Conservation (phyloP, 208 protist species). For the Porcisia deanei region DNA sequence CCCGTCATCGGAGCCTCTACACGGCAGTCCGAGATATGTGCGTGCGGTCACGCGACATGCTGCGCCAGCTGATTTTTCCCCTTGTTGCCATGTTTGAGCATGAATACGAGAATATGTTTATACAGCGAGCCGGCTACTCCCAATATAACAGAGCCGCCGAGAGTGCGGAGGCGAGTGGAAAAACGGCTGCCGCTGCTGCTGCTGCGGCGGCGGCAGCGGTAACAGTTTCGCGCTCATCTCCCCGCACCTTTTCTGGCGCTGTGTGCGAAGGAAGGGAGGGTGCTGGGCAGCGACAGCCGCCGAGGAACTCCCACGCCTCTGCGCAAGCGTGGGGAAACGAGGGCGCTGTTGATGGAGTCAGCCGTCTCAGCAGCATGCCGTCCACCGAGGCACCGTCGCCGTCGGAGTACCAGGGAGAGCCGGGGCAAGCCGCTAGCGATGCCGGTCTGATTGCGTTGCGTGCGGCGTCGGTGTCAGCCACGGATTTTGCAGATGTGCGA, state of each 20-base stretch:
- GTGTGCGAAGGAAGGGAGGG: neutral
- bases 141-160: neutral
- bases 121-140: conserved; percentile 12
- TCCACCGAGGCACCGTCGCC: neutral
- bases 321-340: neutral
- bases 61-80: conserved; percentile 75
- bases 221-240: neutral
- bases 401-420: neutral
- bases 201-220: neutral
- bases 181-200: too few relatives aligned
- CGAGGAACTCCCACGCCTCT: neutral
- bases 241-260: neutral
- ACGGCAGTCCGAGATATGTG: conserved; percentile 72
- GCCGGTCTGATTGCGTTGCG: neutral
- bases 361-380: neutral
- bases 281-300: neutral
- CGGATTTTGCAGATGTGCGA: neutral
- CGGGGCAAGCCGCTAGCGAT: neutral
- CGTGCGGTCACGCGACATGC: conserved; percentile 49
- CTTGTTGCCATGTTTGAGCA: conserved; percentile 72
- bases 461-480: neutral
- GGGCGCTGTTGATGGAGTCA: neutral
- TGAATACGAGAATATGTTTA: conserved; percentile 32
- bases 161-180: neutral
- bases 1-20: conserved; percentile 43